Evolutionary conservation across 305 asterid species (phyloP).

Genomic region (Solanum aculeatissimum): DNA sequence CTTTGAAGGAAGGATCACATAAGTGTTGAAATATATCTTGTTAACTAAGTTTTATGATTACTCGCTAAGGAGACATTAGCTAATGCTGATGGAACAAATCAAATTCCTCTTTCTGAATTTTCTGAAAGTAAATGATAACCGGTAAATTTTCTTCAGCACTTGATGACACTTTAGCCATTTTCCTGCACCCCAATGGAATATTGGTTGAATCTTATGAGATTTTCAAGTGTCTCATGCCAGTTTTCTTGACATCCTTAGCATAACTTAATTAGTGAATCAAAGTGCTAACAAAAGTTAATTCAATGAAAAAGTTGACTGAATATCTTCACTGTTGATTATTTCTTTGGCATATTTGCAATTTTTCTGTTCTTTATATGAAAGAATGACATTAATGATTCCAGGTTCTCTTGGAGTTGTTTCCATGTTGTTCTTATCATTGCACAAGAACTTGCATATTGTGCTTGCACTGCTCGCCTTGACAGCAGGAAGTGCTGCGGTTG

Average conservation of each 20-base stretch:
- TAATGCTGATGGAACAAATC: background rate
- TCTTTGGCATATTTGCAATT: background rate
- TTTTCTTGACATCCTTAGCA: background rate
- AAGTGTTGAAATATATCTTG: background rate
- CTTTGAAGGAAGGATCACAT: background rate
- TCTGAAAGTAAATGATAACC: background rate
- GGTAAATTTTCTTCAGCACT: background rate
- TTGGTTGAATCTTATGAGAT: background rate
- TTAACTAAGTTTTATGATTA: background rate
- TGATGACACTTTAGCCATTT: background rate
- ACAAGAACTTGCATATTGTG: constrained; percentile 54
- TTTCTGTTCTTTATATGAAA: background rate
- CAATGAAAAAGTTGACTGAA: background rate
- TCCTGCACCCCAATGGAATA: background rate
- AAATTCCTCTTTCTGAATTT: background rate
- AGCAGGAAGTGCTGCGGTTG: constrained; percentile 88
- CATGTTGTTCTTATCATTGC: constrained; percentile 67
- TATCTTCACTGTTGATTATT: background rate
- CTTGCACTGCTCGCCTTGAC: constrained; percentile 63
- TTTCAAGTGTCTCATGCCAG: background rate
- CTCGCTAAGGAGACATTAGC: background rate
- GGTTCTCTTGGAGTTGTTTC: constrained; percentile 66
- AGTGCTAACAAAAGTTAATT: background rate
- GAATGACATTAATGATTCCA: constrained; percentile 8
- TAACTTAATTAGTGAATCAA: background rate